Evolutionary conservation across 805 yeast genomes (phyloP).

Genomic region (Candida taoyuanica): DNA sequence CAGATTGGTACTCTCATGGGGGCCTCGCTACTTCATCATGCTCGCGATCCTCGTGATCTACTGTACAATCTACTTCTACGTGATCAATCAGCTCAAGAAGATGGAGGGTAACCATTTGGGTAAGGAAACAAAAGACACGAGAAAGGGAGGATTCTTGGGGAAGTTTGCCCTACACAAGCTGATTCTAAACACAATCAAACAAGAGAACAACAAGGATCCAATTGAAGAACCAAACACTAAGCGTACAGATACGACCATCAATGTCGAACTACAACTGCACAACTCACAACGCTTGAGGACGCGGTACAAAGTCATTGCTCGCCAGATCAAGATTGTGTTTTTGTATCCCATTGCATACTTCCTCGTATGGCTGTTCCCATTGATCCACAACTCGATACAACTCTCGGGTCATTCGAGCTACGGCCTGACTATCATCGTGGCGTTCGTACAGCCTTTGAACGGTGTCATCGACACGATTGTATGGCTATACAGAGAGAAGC

Average conservation of each 20-base stretch:
- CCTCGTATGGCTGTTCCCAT: conserved; percentile 78
- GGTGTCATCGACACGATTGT: conserved; percentile 75
- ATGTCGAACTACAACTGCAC: conserved; percentile 23
- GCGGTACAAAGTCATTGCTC: conserved; percentile 62
- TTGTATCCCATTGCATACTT: conserved; percentile 82
- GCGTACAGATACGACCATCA: conserved; percentile 13
- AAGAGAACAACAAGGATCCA: background rate
- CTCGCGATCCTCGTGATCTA: conserved; percentile 61
- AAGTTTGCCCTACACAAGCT: background rate
- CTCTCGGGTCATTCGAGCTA: conserved; percentile 45
- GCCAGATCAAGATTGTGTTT: conserved; percentile 75
- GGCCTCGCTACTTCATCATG: conserved; percentile 67
- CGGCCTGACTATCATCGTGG: conserved; percentile 65
- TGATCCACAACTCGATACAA: conserved; percentile 58
- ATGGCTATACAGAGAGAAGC: conserved; percentile 71
- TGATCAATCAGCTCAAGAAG: conserved; percentile 43
- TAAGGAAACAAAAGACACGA: background rate
- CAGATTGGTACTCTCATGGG: conserved; percentile 72
- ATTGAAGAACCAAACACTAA: background rate
- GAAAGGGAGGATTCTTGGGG: background rate
- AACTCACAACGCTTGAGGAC: conserved; percentile 43
- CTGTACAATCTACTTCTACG: conserved; percentile 66
- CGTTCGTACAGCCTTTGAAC: conserved; percentile 75
- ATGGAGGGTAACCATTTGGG: conserved; percentile 14
- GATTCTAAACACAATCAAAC: conserved; percentile 2